Evolutionary conservation across 2,329 filamentous ascomycete species (phyloP), one percentile per base, ranked within the genome.

Genomic region (Rachicladosporium sp.): DNA sequence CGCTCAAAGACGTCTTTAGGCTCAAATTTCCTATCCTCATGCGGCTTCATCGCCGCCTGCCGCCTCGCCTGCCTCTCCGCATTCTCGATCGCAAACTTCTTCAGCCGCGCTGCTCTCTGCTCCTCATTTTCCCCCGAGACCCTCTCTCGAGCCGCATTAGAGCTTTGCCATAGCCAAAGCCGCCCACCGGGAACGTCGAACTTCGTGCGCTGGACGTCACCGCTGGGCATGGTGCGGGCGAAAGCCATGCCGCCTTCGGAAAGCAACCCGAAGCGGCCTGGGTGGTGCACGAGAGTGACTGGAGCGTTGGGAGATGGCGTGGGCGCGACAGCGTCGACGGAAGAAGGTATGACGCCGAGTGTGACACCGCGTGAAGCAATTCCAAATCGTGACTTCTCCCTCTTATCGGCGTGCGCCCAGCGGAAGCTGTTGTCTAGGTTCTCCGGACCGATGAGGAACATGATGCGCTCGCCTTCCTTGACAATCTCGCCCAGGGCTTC

Each of bases 401-500:
- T 19, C 10, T 41, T 55, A 62, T 40, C 2, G 31, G 23, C 36
- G 33, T 19, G 15, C 33, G 35, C 9, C 40, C 36, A 6, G 19
- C 19, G 10, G 33, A 10, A 11, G 33, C 12, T 29, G 10, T 47
- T 36, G 50, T 42, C 36, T 8, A 38, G 8, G 13, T 38, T 34
- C 3, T 38, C 33, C 35, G 53, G 61, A 40, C 65, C 61, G 29
- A 74, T 65, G 48, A 81, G 76, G 54, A 83, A 85, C 52, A 81
- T 74, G 12, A 89, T 70, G 35, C 62, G 71, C 10, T 80, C 76
- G 6, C 78, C 81, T 4, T 76, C 69, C 19, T 69, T 68, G 4
- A 76, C 74, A 40, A 83, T 69, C 33, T 74, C 71, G 6, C 68
- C 67, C 5, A 74, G 59, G 3, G 63, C 58, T 35, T 64, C 54